Evolutionary conservation across 1,139 yeast species (phyloP), one percentile per base, ranked within the genome.

Genomic region (Geotrichum fermentans): DNA sequence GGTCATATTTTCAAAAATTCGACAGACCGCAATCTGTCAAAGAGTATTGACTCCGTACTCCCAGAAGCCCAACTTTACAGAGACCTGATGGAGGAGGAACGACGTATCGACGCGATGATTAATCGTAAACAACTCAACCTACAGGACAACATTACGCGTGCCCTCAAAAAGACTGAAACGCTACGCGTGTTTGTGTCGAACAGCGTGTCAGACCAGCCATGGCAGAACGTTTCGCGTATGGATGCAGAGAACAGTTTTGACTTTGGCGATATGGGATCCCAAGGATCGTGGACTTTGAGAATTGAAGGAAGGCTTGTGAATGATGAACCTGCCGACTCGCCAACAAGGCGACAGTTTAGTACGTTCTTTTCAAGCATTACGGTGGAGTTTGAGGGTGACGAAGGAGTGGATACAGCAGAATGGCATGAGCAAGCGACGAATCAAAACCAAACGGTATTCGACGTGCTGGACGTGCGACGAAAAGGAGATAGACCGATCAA

Each of bases 401-500:
- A 59, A 21, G 56, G 57, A 26, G 52, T 55, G 46, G 62, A 68
- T 52, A 60, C 81, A 10, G 75, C 83, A 26, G 89, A 83, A 62
- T 83, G 89, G 89, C 87, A 80, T 60, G 83, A 78, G 53, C 36
- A 55, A 13, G 50, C 50, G 5, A 49, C 50, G 13, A 52, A 49
- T 4, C 53, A 54, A 3, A 46, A 49, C 14, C 35, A 40, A n/a
- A 74, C 73, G 0, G 83, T 78, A 50, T 89, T 90, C 62, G 97
- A 94, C 65, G 97, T 95, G 1, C 69, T 92, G 54, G 97, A 90
- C 63, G 78, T 92, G 47, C 84, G 84, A 61, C 79, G 98, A 61
- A 73, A 76, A 22, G 97, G 98, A 2, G 69, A 73, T 26, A 73
- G 73, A 50, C 85, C 86, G 56, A 73, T 89, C 45, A 73, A 78